Evolutionary conservation across 2,329 filamentous ascomycete species (phyloP).

Genomic region (Cytospora schulzeri): DNA sequence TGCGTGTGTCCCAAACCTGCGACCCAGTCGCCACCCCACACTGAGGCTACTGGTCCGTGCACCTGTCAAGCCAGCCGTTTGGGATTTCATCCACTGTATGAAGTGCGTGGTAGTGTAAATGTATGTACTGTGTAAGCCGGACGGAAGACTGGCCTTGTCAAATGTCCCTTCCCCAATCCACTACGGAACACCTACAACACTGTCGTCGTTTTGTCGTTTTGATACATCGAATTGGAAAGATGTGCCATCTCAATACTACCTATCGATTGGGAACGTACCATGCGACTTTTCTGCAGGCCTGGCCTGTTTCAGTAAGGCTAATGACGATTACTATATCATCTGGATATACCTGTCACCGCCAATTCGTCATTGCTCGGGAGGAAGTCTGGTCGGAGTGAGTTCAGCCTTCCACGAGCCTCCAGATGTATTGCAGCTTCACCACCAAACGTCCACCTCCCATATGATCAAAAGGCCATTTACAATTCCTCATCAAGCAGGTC

Average conservation of each 20-base stretch:
- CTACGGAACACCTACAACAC: too few relatives aligned
- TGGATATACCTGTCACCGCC: background rate
- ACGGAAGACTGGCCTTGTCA: conserved; percentile 1
- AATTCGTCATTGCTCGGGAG: background rate
- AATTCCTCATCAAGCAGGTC: background rate
- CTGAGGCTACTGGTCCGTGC: conserved; percentile 4
- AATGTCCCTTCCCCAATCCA: background rate
- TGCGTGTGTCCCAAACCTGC: background rate
- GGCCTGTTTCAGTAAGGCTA: background rate
- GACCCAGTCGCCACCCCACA: background rate
- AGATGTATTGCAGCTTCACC: background rate
- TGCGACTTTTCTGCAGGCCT: background rate
- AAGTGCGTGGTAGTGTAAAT: background rate
- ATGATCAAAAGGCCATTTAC: background rate
- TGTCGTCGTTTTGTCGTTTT: too few relatives aligned
- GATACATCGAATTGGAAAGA: background rate
- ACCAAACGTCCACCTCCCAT: background rate
- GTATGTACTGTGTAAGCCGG: conserved; percentile 7
- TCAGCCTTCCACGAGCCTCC: background rate
- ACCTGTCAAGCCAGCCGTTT: conserved; percentile 6
- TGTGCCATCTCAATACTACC: background rate
- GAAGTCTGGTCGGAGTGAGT: background rate
- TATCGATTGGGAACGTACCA: background rate
- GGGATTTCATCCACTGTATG: background rate
- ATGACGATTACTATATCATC: background rate